These are phyloP conservation scores for Platanthera guangdongensis DNA, from an alignment of 106 monocot species.

Conservation along the genomic window DNA sequence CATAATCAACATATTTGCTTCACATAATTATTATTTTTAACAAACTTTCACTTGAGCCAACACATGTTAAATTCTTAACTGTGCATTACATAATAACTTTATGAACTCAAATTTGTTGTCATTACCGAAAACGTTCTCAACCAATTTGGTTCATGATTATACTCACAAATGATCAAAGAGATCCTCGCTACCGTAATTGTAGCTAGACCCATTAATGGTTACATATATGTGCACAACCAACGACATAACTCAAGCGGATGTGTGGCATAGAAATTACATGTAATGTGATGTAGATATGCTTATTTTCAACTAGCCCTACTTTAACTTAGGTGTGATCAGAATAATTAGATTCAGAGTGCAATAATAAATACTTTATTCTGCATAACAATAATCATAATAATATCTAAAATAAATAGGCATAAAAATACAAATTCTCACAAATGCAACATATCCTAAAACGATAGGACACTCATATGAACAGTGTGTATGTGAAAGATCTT, in stretches of 20 bases:
- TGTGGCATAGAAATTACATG: neutral
- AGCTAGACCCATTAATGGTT: neutral
- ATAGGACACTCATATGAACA: neutral
- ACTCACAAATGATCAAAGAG: neutral
- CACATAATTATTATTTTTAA: neutral
- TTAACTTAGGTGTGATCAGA: neutral
- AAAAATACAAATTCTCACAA: neutral
- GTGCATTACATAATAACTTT: neutral
- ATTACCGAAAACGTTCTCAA: neutral
- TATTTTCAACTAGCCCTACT: neutral
- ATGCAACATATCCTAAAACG: neutral
- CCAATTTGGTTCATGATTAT: neutral
- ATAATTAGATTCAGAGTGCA: neutral
- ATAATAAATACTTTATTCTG: neutral
- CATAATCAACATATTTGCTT: too few relatives aligned
- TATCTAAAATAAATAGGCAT: neutral
- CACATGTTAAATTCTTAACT: neutral
- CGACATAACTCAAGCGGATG: neutral
- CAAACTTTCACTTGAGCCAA: neutral
- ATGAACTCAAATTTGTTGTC: neutral
- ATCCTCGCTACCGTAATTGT: neutral
- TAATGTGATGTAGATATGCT: neutral
- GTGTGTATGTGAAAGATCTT: constrained; percentile 12
- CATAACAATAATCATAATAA: neutral
- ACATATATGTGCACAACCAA: neutral